phyloP scores from a whole-genome alignment of 2,329 filamentous ascomycete genomes.

The Aspergillus brunneoviolaceus region DNA sequence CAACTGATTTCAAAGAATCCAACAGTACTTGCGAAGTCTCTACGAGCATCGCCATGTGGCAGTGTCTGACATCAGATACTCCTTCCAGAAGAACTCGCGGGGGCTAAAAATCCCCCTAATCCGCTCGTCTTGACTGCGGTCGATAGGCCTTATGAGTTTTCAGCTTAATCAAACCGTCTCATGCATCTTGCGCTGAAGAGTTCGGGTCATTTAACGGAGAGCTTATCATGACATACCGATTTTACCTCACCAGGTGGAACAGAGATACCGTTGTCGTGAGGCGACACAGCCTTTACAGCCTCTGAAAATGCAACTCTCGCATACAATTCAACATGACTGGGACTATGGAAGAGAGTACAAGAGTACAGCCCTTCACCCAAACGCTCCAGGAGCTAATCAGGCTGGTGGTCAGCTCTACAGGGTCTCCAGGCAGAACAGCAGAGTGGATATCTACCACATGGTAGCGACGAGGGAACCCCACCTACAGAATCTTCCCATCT shows the following conservation, averaged over 20 bases:
- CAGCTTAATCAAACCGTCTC: no score
- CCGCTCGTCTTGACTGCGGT: not conserved
- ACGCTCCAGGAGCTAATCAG: not conserved
- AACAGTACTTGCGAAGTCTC: not conserved
- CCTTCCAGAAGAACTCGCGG: not conserved
- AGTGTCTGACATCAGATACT: constrained; percentile 5
- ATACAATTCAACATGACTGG: no score
- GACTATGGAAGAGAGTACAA: not conserved
- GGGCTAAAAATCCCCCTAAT: not conserved
- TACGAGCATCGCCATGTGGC: constrained; percentile 1
- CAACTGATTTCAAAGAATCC: not conserved
- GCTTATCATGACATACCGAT: no score
- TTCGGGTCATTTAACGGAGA: not conserved
- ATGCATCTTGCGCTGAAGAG: not conserved
- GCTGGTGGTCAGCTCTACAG: not conserved
- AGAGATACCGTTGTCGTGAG: no score
- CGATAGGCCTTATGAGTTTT: not conserved
- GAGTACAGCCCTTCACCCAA: not conserved
- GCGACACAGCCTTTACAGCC: no score
- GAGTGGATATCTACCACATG: constrained; percentile 6
- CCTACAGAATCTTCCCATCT: not conserved
- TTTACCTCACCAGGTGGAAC: no score
- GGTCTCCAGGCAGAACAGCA: not conserved
- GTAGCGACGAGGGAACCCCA: not conserved
- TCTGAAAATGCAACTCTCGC: no score